Conservation (phyloP, 345 rosid genomes). For the Eucalyptus paniculata region DNA sequence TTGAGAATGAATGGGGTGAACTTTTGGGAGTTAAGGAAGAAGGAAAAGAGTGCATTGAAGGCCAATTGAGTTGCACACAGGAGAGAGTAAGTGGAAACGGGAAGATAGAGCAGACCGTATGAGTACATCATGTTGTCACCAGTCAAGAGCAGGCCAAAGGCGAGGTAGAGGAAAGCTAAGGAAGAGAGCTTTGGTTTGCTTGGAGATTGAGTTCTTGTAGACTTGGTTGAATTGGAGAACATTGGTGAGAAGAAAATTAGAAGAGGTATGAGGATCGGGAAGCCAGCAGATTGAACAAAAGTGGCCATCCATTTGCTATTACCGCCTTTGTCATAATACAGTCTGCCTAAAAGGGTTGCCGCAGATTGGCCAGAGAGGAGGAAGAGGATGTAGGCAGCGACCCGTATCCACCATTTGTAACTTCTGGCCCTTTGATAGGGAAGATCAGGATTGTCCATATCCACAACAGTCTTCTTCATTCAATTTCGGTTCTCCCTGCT, state of each 20-base stretch:
- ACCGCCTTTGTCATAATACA: slow-evolving; percentile 50
- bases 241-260: slow-evolving; percentile 10
- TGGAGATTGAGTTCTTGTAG: neutral
- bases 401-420: slow-evolving; percentile 35
- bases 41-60: slow-evolving; percentile 39
- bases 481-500: neutral
- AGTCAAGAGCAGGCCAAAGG: slow-evolving; percentile 24
- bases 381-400: slow-evolving; percentile 13
- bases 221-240: neutral
- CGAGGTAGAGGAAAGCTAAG: slow-evolving; percentile 8
- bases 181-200: neutral
- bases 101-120: slow-evolving; percentile 37
- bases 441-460: neutral
- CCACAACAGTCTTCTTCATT: neutral
- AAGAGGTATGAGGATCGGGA: slow-evolving; percentile 32
- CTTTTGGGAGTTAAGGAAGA: slow-evolving; percentile 37
- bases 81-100: slow-evolving; percentile 48
- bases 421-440: slow-evolving; percentile 1
- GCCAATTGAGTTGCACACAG: slow-evolving; percentile 43
- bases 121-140: slow-evolving; percentile 48
- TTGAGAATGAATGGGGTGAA: slow-evolving; percentile 34
- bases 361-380: slow-evolving; percentile 33
- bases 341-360: slow-evolving; percentile 34
- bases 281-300: slow-evolving; percentile 47
- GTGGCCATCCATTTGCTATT: slow-evolving; percentile 63